Conservation (phyloP, 805 yeast genomes). For the Priceomyces fermenticarens region DNA sequence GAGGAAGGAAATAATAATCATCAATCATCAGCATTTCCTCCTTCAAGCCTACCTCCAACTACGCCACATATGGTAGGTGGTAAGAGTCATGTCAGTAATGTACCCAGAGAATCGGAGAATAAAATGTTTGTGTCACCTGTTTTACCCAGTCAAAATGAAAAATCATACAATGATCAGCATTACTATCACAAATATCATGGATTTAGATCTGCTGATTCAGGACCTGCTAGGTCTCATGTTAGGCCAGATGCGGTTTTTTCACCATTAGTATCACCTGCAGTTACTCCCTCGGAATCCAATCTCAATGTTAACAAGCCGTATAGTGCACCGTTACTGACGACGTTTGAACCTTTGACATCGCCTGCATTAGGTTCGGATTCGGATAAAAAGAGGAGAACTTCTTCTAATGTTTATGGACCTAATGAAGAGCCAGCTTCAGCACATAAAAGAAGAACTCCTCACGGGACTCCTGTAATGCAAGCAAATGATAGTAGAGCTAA, state of each 20-base stretch:
- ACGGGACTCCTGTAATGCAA: slow-evolving; percentile 38
- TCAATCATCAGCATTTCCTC: slow-evolving; percentile 26
- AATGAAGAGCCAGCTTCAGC: slow-evolving; percentile 17
- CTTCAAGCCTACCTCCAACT: slow-evolving; percentile 17
- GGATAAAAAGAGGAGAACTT: slow-evolving; percentile 26
- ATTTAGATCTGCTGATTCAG: slow-evolving; percentile 10
- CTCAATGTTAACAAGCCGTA: slow-evolving; percentile 16
- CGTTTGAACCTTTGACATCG: slow-evolving; percentile 58
- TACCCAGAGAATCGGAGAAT: slow-evolving; percentile 1
- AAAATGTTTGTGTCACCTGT: slow-evolving; percentile 30
- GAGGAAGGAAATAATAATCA: slow-evolving; percentile 4
- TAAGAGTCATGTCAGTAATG: slow-evolving; percentile 1
- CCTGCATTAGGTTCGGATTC: slow-evolving; percentile 58
- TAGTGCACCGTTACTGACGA: slow-evolving; percentile 23
- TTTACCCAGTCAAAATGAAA: slow-evolving; percentile 40
- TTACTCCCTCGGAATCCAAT: slow-evolving; percentile 54
- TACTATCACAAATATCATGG: slow-evolving; percentile 30
- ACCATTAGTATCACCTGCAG: slow-evolving; percentile 75
- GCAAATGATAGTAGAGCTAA: slow-evolving; percentile 20
- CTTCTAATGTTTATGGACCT: slow-evolving; percentile 31
- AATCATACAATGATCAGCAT: slow-evolving; percentile 40
- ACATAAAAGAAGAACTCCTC: slow-evolving; percentile 42
- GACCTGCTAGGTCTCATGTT: slow-evolving; percentile 26
- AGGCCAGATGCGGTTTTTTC: slow-evolving; percentile 66
- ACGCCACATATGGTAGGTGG: slow-evolving; percentile 25